A percentile compares a stretch with the other conserved stretches of the same genome.
phyloP scores from a whole-genome alignment of 345 rosid species.

The Diplotaxis tenuifolia region DNA sequence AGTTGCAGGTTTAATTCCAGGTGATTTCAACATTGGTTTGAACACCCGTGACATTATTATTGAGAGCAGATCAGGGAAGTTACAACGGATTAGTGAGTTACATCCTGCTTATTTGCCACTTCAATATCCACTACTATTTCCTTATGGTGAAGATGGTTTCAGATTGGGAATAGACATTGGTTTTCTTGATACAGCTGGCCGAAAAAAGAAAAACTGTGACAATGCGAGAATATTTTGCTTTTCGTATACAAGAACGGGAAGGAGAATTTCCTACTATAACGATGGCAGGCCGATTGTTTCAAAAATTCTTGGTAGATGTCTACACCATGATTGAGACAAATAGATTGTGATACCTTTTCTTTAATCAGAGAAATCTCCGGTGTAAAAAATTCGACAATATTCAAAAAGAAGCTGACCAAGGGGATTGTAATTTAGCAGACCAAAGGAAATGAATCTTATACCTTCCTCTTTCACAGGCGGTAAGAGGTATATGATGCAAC shows the following conservation, averaged over 20 bases:
- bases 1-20: too few relatives aligned
- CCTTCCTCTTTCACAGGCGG: neutral
- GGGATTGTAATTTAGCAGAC: neutral
- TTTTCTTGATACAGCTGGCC: neutral
- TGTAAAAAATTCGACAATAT: neutral
- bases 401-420: neutral
- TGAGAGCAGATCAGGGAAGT: too few relatives aligned
- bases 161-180: neutral
- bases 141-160: neutral
- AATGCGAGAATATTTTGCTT: neutral
- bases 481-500: neutral
- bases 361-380: neutral
- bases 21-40: too few relatives aligned
- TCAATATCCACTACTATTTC: neutral
- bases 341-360: neutral
- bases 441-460: neutral
- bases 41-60: too few relatives aligned
- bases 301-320: neutral
- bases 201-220: neutral
- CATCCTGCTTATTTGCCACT: too few relatives aligned
- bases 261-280: neutral
- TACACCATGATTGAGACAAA: neutral
- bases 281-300: neutral
- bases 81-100: too few relatives aligned
- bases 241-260: neutral